phyloP scores from a whole-genome alignment of 306 rosid species.

The Corylus heterophylla region DNA sequence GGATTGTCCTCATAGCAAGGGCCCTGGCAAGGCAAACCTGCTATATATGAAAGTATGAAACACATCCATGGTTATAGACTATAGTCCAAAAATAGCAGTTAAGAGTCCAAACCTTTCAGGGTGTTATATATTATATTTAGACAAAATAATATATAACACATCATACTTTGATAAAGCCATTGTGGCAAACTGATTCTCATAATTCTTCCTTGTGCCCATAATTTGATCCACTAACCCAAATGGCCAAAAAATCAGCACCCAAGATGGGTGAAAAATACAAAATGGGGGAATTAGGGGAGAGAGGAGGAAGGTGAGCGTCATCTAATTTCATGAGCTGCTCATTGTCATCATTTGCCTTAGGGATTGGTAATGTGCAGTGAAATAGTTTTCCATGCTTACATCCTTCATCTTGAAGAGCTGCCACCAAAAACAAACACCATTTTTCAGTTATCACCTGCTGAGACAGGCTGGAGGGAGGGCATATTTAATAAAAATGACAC shows the following conservation, averaged over 20 bases:
- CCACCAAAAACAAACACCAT: not conserved
- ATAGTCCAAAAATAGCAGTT: not conserved
- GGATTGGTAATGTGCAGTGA: too few relatives aligned
- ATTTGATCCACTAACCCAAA: too few relatives aligned
- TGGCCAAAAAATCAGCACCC: too few relatives aligned
- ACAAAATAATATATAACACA: too few relatives aligned
- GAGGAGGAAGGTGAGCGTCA: too few relatives aligned
- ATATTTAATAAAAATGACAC: constrained; percentile 24
- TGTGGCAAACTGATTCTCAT: not conserved
- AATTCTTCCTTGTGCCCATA: not conserved
- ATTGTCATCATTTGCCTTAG: too few relatives aligned
- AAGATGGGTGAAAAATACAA: too few relatives aligned
- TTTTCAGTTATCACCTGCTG: constrained; percentile 18
- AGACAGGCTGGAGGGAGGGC: not conserved
- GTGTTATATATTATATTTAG: not conserved
- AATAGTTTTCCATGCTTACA: too few relatives aligned
- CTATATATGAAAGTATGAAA: not conserved
- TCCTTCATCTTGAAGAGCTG: too few relatives aligned
- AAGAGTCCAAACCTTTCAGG: not conserved
- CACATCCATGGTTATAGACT: not conserved
- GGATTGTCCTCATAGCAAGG: constrained; percentile 36
- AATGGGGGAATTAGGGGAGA: too few relatives aligned
- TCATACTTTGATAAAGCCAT: not conserved
- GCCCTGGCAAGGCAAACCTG: not conserved
- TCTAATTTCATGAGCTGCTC: too few relatives aligned